phyloP scores from a whole-genome alignment of 1,284 basidiomycete genomes.

The Xanthoconium separans region DNA sequence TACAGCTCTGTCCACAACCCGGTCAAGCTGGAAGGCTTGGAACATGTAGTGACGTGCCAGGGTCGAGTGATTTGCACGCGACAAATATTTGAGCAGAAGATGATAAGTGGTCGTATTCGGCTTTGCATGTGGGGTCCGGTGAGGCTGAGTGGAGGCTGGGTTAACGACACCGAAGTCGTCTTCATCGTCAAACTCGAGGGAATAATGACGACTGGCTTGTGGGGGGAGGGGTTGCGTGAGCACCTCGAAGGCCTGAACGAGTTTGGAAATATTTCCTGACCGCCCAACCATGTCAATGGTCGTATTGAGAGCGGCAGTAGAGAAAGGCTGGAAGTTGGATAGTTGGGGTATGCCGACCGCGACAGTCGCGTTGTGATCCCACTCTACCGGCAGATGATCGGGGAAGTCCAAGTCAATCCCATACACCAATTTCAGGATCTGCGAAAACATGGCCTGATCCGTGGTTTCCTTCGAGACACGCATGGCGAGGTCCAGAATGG shows the following conservation, averaged over 20 bases:
- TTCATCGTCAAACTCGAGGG: constrained; percentile 59
- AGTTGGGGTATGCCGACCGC: constrained; percentile 22
- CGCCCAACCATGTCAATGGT: constrained; percentile 67
- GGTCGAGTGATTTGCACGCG: constrained; percentile 43
- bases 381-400: constrained; percentile 43
- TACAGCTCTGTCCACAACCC: constrained; percentile 34
- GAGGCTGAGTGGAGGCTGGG: constrained; percentile 37
- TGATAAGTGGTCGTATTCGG: constrained; percentile 74
- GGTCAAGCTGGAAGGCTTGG: constrained; percentile 55
- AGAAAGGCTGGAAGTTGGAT: constrained; percentile 48
- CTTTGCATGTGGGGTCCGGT: constrained; percentile 45
- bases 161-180: constrained; percentile 58
- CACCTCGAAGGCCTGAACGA: constrained; percentile 74
- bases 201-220: constrained; percentile 42
- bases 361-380: constrained; percentile 8
- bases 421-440: constrained; percentile 62
- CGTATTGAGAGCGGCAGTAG: constrained; percentile 68
- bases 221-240: constrained; percentile 66
- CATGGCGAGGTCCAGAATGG: constrained; percentile 61
- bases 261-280: constrained; percentile 55
- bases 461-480: constrained; percentile 66
- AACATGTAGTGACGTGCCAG: constrained; percentile 70
- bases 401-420: constrained; percentile 72
- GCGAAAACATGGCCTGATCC: constrained; percentile 52
- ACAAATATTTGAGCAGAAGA: constrained; percentile 57